A percentile compares a stretch with the other conserved stretches of the same genome.
Evolutionary conservation across 2,329 filamentous ascomycete genomes (phyloP).

Genomic region (Pseudonectria foliicola): DNA sequence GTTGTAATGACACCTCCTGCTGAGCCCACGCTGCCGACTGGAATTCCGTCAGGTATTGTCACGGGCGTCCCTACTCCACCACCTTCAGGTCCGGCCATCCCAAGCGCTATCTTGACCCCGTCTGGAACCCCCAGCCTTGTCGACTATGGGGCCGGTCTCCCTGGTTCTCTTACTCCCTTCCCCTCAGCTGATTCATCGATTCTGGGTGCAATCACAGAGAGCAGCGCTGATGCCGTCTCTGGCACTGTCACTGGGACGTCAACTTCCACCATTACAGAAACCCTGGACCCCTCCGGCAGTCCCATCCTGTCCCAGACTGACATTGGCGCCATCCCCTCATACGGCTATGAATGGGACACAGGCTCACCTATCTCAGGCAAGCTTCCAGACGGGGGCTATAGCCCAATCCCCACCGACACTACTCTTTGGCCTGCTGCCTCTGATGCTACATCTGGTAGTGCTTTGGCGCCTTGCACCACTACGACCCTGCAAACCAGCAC

Average conservation of each 20-base stretch:
- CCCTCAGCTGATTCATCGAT: conserved; percentile 11
- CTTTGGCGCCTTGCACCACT: not conserved
- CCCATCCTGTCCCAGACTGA: conserved; percentile 14
- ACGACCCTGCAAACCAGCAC: conserved; percentile 28
- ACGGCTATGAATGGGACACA: conserved; percentile 8
- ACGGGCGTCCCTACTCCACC: conserved; percentile 10
- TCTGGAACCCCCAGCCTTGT: conserved; percentile 17
- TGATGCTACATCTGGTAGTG: conserved; percentile 11
- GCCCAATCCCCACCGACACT: conserved; percentile 12
- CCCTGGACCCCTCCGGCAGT: conserved; percentile 15
- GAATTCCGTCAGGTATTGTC: conserved; percentile 9
- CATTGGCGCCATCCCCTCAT: conserved; percentile 10
- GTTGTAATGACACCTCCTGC: conserved; percentile 22
- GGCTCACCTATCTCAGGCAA: conserved; percentile 11
- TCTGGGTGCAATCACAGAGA: conserved; percentile 13
- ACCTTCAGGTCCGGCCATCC: conserved; percentile 9
- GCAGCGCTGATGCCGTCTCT: conserved; percentile 11
- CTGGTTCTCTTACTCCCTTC: conserved; percentile 2
- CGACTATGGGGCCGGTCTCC: conserved; percentile 16
- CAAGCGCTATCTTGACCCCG: conserved; percentile 5
- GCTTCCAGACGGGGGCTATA: conserved; percentile 16
- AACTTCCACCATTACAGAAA: conserved; percentile 18
- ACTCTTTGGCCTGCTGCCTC: conserved; percentile 19
- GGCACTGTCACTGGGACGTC: conserved; percentile 18
- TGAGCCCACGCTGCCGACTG: conserved; percentile 12